A percentile compares a stretch with the other conserved stretches of the same genome.
phyloP scores from a whole-genome alignment of 257 asterid species.

The Ajuga chamaepitys region DNA sequence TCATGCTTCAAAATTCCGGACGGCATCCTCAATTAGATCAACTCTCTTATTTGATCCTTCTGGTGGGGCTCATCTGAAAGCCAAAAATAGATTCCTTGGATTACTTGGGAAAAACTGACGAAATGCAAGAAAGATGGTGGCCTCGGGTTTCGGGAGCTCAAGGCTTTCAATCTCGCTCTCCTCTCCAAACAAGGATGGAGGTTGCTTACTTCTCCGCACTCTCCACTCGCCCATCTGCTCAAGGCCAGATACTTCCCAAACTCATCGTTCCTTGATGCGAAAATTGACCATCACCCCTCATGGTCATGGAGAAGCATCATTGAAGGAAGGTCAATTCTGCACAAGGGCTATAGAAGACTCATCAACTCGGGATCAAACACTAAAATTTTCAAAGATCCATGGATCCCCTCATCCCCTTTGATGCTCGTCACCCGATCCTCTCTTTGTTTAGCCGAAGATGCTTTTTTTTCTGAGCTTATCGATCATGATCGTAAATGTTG shows the following conservation, averaged over 20 bases:
- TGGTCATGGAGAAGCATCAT: neutral
- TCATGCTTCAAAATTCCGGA: neutral
- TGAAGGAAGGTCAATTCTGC: neutral
- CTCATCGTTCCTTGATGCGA: neutral
- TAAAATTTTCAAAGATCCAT: neutral
- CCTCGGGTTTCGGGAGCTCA: neutral
- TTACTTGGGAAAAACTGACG: neutral
- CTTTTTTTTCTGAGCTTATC: too few relatives aligned
- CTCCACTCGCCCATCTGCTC: neutral
- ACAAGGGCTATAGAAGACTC: neutral
- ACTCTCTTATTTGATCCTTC: too few relatives aligned
- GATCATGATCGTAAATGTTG: too few relatives aligned
- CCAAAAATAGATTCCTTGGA: too few relatives aligned
- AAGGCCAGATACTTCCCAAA: neutral
- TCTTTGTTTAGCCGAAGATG: too few relatives aligned
- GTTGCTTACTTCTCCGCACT: neutral
- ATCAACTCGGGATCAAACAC: neutral
- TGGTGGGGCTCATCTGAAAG: too few relatives aligned
- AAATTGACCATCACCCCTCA: neutral
- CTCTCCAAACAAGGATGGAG: too few relatives aligned
- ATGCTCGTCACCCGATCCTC: too few relatives aligned
- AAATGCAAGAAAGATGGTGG: neutral
- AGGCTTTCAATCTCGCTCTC: neutral
- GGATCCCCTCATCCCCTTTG: neutral
- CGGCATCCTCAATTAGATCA: neutral